Percentiles rank a stretch among this genome's conserved stretches.
Evolutionary conservation across 116 monocot species (phyloP).

Genomic region (Dioscorea cayenensis): DNA sequence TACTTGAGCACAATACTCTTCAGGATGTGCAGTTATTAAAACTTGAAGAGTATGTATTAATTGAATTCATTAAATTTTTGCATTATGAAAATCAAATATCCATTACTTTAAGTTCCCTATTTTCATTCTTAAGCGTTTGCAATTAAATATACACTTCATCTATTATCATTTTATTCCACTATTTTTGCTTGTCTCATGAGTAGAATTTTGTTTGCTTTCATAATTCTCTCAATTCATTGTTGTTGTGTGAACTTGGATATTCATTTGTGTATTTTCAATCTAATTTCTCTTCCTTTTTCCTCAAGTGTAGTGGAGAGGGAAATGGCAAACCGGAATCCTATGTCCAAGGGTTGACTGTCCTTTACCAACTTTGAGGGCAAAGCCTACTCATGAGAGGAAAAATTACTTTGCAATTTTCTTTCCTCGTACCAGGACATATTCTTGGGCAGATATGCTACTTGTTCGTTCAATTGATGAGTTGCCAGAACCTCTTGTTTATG

Average conservation of each 20-base stretch:
- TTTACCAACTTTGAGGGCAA: constrained; percentile 72
- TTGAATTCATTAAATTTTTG: no score
- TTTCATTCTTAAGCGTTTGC: no score
- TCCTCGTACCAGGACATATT: constrained; percentile 76
- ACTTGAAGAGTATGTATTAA: neutral
- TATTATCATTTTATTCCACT: neutral
- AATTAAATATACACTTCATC: no score
- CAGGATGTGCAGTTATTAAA: neutral
- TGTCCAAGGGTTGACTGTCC: constrained; percentile 74
- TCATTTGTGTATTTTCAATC: neutral
- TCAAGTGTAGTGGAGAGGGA: constrained; percentile 93
- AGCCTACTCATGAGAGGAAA: constrained; percentile 92
- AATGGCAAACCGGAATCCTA: constrained; percentile 91
- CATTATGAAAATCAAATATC: no score
- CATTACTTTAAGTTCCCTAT: no score
- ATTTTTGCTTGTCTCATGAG: neutral
- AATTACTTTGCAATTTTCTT: constrained; percentile 77
- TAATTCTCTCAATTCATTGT: neutral
- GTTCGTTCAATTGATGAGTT: constrained; percentile 57
- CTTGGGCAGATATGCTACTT: constrained; percentile 83
- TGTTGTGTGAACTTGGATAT: neutral
- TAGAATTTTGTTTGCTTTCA: neutral
- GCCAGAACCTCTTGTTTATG: constrained; percentile 70
- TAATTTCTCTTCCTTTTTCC: constrained; percentile 3
- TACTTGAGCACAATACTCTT: neutral